Percentiles rank a stretch among this genome's conserved stretches.
Evolutionary conservation across 768 basidiomycete genomes (phyloP).

Genomic region (Boletus eberwhitei): DNA sequence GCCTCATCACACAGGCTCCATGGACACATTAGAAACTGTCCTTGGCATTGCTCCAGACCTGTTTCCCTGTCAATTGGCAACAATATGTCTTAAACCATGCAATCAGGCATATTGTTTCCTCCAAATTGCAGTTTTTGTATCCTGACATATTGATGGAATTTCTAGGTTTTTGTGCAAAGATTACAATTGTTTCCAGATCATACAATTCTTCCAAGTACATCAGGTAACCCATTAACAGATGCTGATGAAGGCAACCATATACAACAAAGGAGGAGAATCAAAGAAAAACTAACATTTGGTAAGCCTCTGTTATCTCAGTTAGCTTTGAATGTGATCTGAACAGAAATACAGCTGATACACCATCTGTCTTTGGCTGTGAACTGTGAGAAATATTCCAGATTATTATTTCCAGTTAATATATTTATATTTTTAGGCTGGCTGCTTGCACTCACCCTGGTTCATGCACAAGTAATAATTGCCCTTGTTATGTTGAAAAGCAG

Average conservation of each 20-base stretch:
- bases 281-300: constrained; percentile 17
- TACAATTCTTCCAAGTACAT: constrained; percentile 7
- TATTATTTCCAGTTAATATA: neutral
- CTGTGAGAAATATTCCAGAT: constrained; percentile 11
- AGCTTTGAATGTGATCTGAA: neutral
- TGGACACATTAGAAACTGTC: constrained; percentile 31
- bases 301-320: neutral
- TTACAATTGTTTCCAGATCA: constrained; percentile 17
- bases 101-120: constrained; percentile 33
- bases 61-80: constrained; percentile 48
- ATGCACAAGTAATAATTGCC: constrained; percentile 41
- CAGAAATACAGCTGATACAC: constrained; percentile 10
- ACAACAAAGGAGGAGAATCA: constrained; percentile 3
- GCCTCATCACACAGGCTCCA: constrained; percentile 4
- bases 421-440: constrained; percentile 19
- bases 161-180: constrained; percentile 21
- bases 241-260: neutral
- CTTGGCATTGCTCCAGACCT: constrained; percentile 45
- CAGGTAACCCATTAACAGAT: neutral
- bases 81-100: constrained; percentile 47
- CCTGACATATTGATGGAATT: neutral
- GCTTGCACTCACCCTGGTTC: constrained; percentile 49
- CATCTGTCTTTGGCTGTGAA: neutral
- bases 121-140: neutral
- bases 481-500: constrained; percentile 36